Evolutionary conservation across 495 filamentous ascomycete genomes (phyloP).

Genomic region (Podospora sp.): DNA sequence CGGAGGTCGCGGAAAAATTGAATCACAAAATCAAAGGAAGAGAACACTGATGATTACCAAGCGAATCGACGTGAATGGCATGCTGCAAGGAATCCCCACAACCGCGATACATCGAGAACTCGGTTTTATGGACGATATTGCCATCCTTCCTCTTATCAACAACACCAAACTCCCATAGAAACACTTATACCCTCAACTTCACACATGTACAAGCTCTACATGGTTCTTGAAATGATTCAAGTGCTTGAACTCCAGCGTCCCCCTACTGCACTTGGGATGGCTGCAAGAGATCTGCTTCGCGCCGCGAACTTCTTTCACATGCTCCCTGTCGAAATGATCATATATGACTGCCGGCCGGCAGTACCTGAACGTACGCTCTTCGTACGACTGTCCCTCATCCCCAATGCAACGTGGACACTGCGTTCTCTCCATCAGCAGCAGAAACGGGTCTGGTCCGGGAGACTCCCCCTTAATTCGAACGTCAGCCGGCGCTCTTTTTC

Average conservation of each 20-base stretch:
- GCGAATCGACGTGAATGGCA: too few species aligned
- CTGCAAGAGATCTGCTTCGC: background rate
- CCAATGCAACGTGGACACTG: slow-evolving; percentile 1
- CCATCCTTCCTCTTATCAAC: too few species aligned
- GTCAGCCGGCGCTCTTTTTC: background rate
- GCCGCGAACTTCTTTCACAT: background rate
- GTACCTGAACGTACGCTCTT: slow-evolving; percentile 5
- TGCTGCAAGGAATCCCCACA: too few species aligned
- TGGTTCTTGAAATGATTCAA: too few species aligned
- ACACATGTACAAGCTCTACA: too few species aligned
- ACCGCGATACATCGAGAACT: too few species aligned
- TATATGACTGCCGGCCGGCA: slow-evolving; percentile 3
- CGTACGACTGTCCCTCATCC: background rate
- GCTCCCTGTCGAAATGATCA: slow-evolving; percentile 5
- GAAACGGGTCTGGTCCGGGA: background rate
- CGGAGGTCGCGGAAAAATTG: too few species aligned
- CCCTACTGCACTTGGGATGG: background rate
- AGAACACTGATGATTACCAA: too few species aligned
- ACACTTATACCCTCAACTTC: too few species aligned
- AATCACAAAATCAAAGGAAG: too few species aligned
- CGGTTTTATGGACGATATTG: too few species aligned
- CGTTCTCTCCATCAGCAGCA: background rate
- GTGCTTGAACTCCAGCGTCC: slow-evolving; percentile 10
- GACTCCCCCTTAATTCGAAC: background rate
- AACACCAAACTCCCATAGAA: too few species aligned